These are phyloP conservation scores for Didymellaceae sp. DNA, from an alignment of 2,329 filamentous ascomycete genomes.

Conservation along the genomic window DNA sequence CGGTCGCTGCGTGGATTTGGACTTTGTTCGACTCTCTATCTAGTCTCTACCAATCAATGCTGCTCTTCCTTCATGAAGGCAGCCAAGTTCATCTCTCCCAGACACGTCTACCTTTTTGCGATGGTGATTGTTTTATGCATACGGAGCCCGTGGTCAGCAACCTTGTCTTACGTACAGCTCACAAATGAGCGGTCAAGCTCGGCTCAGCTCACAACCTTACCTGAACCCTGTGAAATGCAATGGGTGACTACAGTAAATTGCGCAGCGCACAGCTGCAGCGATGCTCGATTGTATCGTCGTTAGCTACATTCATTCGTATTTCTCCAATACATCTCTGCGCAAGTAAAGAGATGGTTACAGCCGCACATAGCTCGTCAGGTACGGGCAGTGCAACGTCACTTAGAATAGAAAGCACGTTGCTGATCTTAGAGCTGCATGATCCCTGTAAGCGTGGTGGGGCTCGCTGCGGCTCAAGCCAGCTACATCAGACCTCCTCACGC, in stretches of 20 bases:
- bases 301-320: no score
- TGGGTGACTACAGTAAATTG: no score
- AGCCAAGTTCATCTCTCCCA: conserved; percentile 29
- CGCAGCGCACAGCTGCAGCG: no score
- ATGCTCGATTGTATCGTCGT: no score
- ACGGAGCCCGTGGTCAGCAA: no score
- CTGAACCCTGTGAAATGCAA: conserved; percentile 5
- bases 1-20: conserved; percentile 20
- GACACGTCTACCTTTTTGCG: not conserved
- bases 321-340: no score
- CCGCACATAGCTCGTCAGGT: conserved; percentile 13
- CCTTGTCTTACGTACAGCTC: conserved; percentile 17
- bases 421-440: conserved; percentile 12
- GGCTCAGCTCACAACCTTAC: not conserved
- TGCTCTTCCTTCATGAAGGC: conserved; percentile 22
- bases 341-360: not conserved
- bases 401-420: conserved; percentile 10
- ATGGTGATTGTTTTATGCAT: no score
- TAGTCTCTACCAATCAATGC: conserved; percentile 24
- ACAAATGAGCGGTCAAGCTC: conserved; percentile 18
- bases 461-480: conserved; percentile 11
- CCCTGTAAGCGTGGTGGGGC: conserved; percentile 13
- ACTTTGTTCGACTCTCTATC: conserved; percentile 23
- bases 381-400: conserved; percentile 15
- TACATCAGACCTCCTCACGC: conserved; percentile 14